Conservation (phyloP, 345 rosid species). For the Populus euphratica region DNA sequence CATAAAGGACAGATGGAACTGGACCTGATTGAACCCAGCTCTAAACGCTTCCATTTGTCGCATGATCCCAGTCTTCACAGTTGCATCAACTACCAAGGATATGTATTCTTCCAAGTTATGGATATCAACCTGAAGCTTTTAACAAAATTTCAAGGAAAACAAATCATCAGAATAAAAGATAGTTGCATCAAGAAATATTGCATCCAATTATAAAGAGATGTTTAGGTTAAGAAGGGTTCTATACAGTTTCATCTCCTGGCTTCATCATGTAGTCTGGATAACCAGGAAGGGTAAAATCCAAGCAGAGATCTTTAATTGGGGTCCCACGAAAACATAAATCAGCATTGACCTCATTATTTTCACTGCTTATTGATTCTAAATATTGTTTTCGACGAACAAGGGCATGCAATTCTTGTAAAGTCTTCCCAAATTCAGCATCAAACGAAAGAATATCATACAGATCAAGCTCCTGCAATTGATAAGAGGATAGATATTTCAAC, state of each 20-base stretch:
- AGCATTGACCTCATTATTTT: constrained; percentile 30
- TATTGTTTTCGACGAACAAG: constrained; percentile 74
- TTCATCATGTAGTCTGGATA: constrained; percentile 80
- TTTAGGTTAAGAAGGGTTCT: not conserved
- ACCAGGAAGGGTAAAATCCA: constrained; percentile 94
- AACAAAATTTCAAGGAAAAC: not conserved
- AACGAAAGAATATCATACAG: constrained; percentile 73
- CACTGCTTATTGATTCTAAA: constrained; percentile 48
- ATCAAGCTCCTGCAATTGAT: constrained; percentile 87
- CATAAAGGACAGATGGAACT: not conserved
- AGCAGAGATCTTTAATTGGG: constrained; percentile 72
- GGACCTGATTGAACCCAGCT: constrained; percentile 95
- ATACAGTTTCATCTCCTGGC: constrained; percentile 80
- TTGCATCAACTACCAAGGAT: constrained; percentile 81
- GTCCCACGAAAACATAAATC: constrained; percentile 61
- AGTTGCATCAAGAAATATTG: not conserved
- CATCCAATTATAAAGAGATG: not conserved
- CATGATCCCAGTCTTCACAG: constrained; percentile 72
- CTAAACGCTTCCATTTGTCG: constrained; percentile 90
- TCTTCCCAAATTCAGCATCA: constrained; percentile 85
- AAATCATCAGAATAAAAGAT: not conserved
- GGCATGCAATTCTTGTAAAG: constrained; percentile 71
- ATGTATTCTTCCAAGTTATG: constrained; percentile 84
- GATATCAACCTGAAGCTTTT: constrained; percentile 59
- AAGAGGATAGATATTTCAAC: not conserved